Evolutionary conservation across 768 basidiomycete genomes (phyloP), one percentile per base, ranked within the genome.

Genomic region (Ramaria sp.): DNA sequence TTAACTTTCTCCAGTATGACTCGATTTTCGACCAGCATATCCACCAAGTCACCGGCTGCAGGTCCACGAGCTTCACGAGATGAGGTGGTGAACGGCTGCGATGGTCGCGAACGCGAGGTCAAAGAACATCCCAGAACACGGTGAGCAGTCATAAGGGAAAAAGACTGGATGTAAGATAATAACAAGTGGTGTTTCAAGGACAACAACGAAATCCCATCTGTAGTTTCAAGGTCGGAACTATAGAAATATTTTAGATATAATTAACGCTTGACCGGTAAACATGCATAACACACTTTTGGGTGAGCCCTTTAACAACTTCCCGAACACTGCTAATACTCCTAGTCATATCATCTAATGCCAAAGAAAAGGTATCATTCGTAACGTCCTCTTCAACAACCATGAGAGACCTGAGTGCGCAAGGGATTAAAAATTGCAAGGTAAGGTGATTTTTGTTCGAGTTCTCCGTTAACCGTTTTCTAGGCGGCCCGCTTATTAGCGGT

Each of bases 1-100:
- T 85, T 84, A 47, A 86, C 75, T 70, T 96, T 97, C 65, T 99
- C 96, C 43, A 98, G 77, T 8, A 90, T 79, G 42, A 93, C 71
- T 12, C 92, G 80, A 18, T 78, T 76, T 63, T 95, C 82, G 30
- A 94, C 75, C 72, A 91, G 77, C 1, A 79, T 78, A 61, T 88
- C 85, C 6, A 92, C 82, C 5, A 89, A 62, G 65, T 94, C 89
- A 2, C 89, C 89, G 0, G 76, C 65, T n/a, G 68, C 72, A 5
- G 67, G 61, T 0, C 85, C 89, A 34, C 87, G 78, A 5, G 65
- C 59, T 5, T 61, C 69, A 7, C 88, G 78, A 15, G 78, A 73
- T 3, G 61, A 42, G 3, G 70, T 60, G 52, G 79, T 74, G 61
- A 91, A 89, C 0, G 77, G 67, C 16, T 72, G 62, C 1, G 69